phyloP scores from a whole-genome alignment of 2,329 filamentous ascomycete species.

The Diplocarpon mali region DNA sequence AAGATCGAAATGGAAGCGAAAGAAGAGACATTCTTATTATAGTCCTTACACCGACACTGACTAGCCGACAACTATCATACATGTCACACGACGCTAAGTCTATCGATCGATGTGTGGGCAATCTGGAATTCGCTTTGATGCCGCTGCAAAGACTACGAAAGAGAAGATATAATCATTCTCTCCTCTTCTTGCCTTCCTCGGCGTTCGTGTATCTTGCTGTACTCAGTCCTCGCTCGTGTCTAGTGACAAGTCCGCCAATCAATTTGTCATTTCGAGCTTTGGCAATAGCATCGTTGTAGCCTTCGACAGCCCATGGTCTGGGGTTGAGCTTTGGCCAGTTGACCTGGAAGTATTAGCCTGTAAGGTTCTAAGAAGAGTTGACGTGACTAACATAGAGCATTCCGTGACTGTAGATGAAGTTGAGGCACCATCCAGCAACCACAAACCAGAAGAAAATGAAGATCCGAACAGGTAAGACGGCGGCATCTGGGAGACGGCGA shows the following conservation, averaged over 20 bases:
- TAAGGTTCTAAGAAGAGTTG: not conserved
- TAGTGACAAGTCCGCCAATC: conserved; percentile 61
- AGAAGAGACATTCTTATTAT: too few relatives aligned
- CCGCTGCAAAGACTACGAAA: not conserved
- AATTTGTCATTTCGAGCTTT: conserved; percentile 75
- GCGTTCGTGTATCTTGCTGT: conserved; percentile 72
- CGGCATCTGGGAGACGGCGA: conserved; percentile 57
- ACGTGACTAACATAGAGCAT: conserved; percentile 76
- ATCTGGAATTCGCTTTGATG: too few relatives aligned
- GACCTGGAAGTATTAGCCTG: conserved; percentile 44
- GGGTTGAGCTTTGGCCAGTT: conserved; percentile 98
- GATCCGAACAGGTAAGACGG: conserved; percentile 69
- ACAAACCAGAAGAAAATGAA: conserved; percentile 71
- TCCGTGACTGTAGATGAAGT: conserved; percentile 74
- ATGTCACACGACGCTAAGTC: too few relatives aligned
- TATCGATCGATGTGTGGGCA: too few relatives aligned
- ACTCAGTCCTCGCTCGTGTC: conserved; percentile 74
- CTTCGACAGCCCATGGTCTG: conserved; percentile 73
- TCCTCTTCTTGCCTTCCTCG: conserved; percentile 97
- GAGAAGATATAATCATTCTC: conserved; percentile 41
- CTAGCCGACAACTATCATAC: too few relatives aligned
- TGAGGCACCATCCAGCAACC: conserved; percentile 58
- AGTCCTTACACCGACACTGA: too few relatives aligned
- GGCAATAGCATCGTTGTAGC: conserved; percentile 75
- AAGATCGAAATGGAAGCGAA: too few relatives aligned